Evolutionary conservation across 306 rosid species (phyloP), one percentile per base, ranked within the genome.

Genomic region (Erythrophleum fordii): DNA sequence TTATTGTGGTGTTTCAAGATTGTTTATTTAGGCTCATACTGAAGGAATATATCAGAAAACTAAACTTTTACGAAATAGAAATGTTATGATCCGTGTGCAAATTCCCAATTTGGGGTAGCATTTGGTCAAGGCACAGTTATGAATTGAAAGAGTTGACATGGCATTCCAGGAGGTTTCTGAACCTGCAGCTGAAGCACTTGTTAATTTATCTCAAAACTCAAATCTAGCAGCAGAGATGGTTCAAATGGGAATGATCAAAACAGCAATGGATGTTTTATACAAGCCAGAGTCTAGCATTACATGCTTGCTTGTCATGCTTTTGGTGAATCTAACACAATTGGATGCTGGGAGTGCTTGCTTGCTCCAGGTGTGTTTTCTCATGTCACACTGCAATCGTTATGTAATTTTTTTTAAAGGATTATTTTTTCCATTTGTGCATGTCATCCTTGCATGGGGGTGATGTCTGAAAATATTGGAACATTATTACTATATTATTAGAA

Each of bases 301-400:
- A 65, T 82, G 80, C 20, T 90, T 95, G 86, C 89, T 95, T 85
- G 94, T 89, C 10, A 95, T 95, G 99, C 97, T 93, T 79, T 86
- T 95, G 68, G 97, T 95, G 37, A 95, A 95, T 84, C 90, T 95
- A 73, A 95, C 99, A 11, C 99, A 92, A 77, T 83, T 84, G 65
- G 95, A 89, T 80, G 86, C 81, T 48, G 97, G 97, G 46, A 80
- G 59, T 37, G 76, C 85, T 83, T 83, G 92, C 62, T 84, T 93
- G 86, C 97, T 95, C 68, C 99, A 95, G 99, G 99, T 93, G 52
- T 80, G 89, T 37, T 70, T 60, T 29, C 49, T 64, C 28, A 1
- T 6, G 29, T 39, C 11, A 51, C 64, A 28, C 39, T 61, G 18
- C 14, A 16, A 23, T 53, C 26, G 23, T 44, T 69, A 4, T 23